phyloP scores from a whole-genome alignment of 202 grass and related monocot species.

The Carex sylvatica region DNA sequence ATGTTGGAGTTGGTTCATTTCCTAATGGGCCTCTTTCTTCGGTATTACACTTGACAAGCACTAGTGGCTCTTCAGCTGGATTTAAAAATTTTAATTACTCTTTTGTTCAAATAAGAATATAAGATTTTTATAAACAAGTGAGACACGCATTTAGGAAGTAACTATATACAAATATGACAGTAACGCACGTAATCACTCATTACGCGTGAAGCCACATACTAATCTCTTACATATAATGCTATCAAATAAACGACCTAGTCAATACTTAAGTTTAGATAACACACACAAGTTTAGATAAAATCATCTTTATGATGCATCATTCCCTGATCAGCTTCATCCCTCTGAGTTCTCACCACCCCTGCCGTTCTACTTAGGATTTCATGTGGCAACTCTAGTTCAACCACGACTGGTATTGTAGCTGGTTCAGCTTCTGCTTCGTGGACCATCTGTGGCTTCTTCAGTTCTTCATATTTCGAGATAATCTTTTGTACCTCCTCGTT shows the following conservation, averaged over 20 bases:
- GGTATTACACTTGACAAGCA: too few species aligned
- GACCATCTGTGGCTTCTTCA: constrained; percentile 47
- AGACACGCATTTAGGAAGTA: neutral
- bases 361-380: constrained; percentile 37
- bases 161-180: constrained; percentile 11
- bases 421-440: constrained; percentile 57
- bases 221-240: neutral
- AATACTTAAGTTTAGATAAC: neutral
- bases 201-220: neutral
- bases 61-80: too few species aligned
- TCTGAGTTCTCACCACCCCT: constrained; percentile 5
- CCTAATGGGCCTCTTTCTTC: neutral
- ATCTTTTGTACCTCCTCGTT: constrained; percentile 79
- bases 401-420: constrained; percentile 65
- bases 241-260: neutral
- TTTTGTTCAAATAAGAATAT: neutral
- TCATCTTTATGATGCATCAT: constrained; percentile 50
- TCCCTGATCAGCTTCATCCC: constrained; percentile 38
- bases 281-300: constrained; percentile 38
- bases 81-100: too few species aligned
- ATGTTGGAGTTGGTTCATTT: too few species aligned
- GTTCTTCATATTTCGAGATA: constrained; percentile 63
- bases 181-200: neutral
- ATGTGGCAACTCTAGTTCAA: constrained; percentile 61
- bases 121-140: neutral